Evolutionary conservation across 495 filamentous ascomycete genomes (phyloP), one percentile per base, ranked within the genome.

Genomic region (Tuber indicum): DNA sequence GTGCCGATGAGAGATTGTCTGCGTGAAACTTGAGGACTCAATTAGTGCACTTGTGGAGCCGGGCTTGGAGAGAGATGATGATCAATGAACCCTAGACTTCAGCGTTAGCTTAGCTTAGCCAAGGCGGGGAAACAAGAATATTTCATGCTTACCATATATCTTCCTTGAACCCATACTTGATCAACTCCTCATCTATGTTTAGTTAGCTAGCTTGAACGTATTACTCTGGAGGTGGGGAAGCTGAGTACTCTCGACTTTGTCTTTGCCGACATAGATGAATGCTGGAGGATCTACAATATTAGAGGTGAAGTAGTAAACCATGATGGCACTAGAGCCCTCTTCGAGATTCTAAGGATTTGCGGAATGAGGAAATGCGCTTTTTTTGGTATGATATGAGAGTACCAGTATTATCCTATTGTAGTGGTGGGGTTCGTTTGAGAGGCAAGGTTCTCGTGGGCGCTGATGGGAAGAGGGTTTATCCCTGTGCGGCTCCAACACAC

Each of bases 281-380:
- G 94, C 96, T 8, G 90, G 80, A 2, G 96, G 91, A 32, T 91
- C 87, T 42, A 92, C 90, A 52, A 90, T 89, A 72, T 90, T 94
- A 12, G 95, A 98, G 3, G 91, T 96, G 86, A 97, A 98, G 84
- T 97, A 98, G 85, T 92, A 97, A 62, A 99, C 96, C 96, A 99
- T 99, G 17, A 77, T 84, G 80, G 58, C 14, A 36, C 58, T 36
- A 14, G 26, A 17, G 26, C 26, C 26, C 14, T 19, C 32, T 36
- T 36, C 58, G 58, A 14, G 58, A 9, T 66, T 36, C 14, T 36
- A 36, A 66, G 52, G 69, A 77, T 70, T 26, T 23, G 74, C 45
- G 72, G 70, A 70, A 75, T 70, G 72, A 75, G 39, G 72, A 49
- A 49, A 52, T 72, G 17, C 69, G 46, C 26, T 32, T 45, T 69